Evolutionary conservation across 768 basidiomycete species (phyloP).

Genomic region (Podaxis mareebaensis): DNA sequence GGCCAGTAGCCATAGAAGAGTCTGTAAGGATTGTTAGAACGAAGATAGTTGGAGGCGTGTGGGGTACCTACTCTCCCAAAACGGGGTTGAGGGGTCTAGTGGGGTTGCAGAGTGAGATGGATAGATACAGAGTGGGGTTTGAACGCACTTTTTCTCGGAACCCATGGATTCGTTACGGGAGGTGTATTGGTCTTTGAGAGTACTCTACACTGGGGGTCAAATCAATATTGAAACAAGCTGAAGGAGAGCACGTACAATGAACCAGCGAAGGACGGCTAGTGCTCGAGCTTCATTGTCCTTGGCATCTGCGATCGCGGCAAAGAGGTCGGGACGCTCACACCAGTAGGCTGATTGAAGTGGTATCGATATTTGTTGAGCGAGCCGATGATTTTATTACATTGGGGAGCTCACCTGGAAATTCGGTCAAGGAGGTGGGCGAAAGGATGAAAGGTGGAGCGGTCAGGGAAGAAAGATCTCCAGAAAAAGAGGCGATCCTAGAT

Average conservation of each 20-base stretch:
- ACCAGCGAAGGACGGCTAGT: conserved; percentile 88
- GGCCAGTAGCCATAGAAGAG: conserved; percentile 93
- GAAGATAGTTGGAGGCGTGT: neutral
- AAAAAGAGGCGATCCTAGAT: conserved; percentile 76
- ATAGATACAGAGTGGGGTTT: neutral
- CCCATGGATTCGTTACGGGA: conserved; percentile 95
- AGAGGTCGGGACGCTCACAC: conserved; percentile 92
- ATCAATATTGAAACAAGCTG: neutral
- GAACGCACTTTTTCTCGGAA: conserved; percentile 36
- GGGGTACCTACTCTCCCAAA: conserved; percentile 75
- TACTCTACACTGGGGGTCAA: conserved; percentile 50
- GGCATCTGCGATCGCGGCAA: conserved; percentile 83
- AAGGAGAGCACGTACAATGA: conserved; percentile 62
- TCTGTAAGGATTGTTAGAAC: conserved; percentile 34
- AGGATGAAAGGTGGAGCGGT: conserved; percentile 92
- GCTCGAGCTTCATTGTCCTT: conserved; percentile 67
- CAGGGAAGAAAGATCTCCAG: conserved; percentile 83
- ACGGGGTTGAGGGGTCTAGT: conserved; percentile 91
- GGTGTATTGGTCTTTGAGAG: conserved; percentile 94
- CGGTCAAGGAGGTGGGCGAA: conserved; percentile 87
- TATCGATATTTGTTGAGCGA: neutral
- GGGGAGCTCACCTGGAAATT: conserved; percentile 72
- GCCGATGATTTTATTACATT: neutral
- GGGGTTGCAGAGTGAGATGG: conserved; percentile 9
- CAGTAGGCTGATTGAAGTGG: conserved; percentile 70